Evolutionary conservation across 495 filamentous ascomycete genomes (phyloP).

Genomic region (Massariosphaeria phaeospora): DNA sequence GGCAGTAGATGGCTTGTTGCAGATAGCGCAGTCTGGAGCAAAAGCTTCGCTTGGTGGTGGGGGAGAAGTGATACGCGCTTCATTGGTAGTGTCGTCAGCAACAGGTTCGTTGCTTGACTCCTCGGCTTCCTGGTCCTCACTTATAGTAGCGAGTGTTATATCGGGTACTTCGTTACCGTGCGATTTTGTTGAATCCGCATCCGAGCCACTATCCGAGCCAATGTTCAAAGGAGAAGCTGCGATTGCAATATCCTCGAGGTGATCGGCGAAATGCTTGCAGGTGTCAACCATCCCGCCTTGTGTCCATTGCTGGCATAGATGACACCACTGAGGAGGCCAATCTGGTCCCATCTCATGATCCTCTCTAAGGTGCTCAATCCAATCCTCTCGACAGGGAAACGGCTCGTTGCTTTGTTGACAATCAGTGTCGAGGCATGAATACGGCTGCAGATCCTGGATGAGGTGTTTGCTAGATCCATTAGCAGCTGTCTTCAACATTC

Average conservation of each 20-base stretch:
- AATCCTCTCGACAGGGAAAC: neutral
- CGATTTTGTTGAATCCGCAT: neutral
- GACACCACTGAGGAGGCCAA: neutral
- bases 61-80: neutral
- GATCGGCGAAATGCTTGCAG: too few relatives aligned
- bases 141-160: neutral
- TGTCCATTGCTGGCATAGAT: too few relatives aligned
- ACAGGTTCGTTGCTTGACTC: neutral
- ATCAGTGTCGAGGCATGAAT: neutral
- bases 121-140: neutral
- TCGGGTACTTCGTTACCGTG: neutral
- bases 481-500: too few relatives aligned
- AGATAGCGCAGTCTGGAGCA: conserved; percentile 63
- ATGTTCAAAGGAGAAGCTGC: neutral
- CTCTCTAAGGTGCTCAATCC: neutral
- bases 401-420: neutral
- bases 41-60: neutral
- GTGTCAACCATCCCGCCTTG: too few relatives aligned
- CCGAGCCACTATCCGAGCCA: neutral
- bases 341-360: neutral
- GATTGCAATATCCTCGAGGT: too few relatives aligned
- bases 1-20: conserved; percentile 53
- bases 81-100: neutral
- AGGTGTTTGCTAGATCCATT: neutral
- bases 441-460: neutral